These are phyloP conservation scores for Mycena olivaceomarginata DNA, from an alignment of 768 basidiomycete species.

Conservation along the genomic window DNA sequence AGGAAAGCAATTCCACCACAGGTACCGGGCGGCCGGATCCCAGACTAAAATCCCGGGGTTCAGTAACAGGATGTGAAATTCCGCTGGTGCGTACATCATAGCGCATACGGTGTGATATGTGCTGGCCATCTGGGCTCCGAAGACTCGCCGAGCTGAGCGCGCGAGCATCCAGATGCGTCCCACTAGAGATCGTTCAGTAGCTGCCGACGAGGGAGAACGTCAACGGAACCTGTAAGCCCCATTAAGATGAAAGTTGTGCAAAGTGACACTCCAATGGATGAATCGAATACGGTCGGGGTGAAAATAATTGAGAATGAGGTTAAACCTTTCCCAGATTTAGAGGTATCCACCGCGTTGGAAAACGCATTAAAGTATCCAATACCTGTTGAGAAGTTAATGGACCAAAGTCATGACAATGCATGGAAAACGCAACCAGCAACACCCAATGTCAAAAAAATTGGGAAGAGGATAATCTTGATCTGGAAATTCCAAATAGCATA, in stretches of 20 bases:
- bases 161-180: constrained; percentile 17
- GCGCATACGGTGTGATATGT: constrained; percentile 3
- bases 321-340: neutral
- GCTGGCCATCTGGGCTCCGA: neutral
- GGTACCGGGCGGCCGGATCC: neutral
- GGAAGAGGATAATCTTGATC: constrained; percentile 1
- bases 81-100: neutral
- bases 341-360: neutral
- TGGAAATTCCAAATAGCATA: constrained; percentile 18
- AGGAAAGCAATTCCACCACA: neutral
- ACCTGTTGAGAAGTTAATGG: neutral
- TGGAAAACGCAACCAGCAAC: constrained; percentile 1
- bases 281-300: neutral
- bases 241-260: constrained; percentile 17
- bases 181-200: neutral
- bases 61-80: neutral
- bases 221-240: constrained; percentile 13
- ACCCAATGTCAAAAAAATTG: constrained; percentile 2
- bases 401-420: neutral
- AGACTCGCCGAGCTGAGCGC: neutral
- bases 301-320: neutral
- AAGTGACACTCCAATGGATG: neutral
- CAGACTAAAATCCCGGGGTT: neutral
- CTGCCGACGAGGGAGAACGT: neutral
- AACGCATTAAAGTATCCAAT: neutral